These are phyloP conservation scores for Cystobasidium slooffiae DNA, from an alignment of 1,284 basidiomycete genomes.

Conservation along the genomic window DNA sequence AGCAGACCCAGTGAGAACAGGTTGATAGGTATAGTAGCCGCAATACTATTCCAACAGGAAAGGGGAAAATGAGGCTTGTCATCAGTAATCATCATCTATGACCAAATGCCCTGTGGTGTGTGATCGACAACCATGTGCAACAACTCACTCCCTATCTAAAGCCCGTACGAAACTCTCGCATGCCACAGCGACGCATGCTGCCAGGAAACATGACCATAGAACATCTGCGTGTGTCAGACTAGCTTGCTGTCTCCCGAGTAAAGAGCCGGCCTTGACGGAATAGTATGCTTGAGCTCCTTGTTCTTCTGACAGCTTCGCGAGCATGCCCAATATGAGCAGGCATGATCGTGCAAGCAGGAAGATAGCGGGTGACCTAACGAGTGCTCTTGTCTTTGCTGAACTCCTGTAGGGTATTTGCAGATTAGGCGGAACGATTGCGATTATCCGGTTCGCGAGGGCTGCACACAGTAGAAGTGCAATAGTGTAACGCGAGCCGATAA, in stretches of 20 bases:
- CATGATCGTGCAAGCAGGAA: slow-evolving; percentile 28
- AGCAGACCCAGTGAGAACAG: slow-evolving; percentile 40
- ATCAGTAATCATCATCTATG: background rate
- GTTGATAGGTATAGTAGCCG: slow-evolving; percentile 39
- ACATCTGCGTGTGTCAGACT: slow-evolving; percentile 30
- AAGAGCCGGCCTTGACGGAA: slow-evolving; percentile 26
- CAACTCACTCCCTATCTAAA: slow-evolving; percentile 35
- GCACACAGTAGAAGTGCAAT: slow-evolving; percentile 27
- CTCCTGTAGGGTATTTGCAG: slow-evolving; percentile 37
- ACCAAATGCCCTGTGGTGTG: background rate
- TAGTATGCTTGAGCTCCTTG: slow-evolving; percentile 20
- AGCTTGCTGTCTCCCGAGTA: slow-evolving; percentile 11
- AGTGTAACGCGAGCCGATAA: slow-evolving; percentile 34
- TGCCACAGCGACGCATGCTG: slow-evolving; percentile 24
- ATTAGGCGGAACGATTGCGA: slow-evolving; percentile 29
- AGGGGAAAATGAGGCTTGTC: background rate
- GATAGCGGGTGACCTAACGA: slow-evolving; percentile 37
- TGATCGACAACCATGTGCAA: background rate
- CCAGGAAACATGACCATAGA: slow-evolving; percentile 41
- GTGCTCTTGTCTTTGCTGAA: slow-evolving; percentile 29
- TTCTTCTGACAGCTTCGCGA: slow-evolving; percentile 9
- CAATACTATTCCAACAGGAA: slow-evolving; percentile 14
- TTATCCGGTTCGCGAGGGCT: slow-evolving; percentile 36
- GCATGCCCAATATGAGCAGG: slow-evolving; percentile 32
- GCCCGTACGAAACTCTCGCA: slow-evolving; percentile 42